Base-by-base conservation (phyloP, 441 rosid species). In the Geranium incanum region DNA sequence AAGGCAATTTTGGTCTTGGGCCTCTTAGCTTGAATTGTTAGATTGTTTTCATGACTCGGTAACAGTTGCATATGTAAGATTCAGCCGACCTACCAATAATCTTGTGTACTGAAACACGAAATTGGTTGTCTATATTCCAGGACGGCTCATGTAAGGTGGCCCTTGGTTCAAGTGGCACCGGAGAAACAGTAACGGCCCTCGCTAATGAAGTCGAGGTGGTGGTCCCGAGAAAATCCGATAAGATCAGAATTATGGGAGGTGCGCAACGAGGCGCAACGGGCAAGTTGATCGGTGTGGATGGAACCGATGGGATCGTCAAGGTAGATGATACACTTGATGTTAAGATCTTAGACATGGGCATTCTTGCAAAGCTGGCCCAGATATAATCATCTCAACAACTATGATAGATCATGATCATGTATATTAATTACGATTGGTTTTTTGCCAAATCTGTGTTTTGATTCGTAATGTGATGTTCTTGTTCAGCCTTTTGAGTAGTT, bases 221-320 rank as follows among this genome's bases (percentile, higher is more conserved):
- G 70, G 74, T 78, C n/a, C 97, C 99, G 5, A 86, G 88, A 84
- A 95, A 95, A 74, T 78, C 84, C 0, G 97, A 95, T 73, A 88
- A 84, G 82, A 86, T 95, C 69, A 95, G 88, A 84, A 92, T 95
- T 19, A 87, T 89, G 83, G 94, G 97, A 0, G 97, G 99, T 3
- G 79, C 83, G 2, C 85, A 78, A 39, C 99, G 97, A 0, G 99
- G 97, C 37, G 80, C 85, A 33, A 89, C 86, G 0, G 99, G 97
- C 73, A 92, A 89, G 82, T 82, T 92, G 70, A 92, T 95, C 6
- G 99, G 99, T 71, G 97, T 95, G 15, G 99, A 92, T 66, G 99
- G 94, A 3, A 83, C 92, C 0, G 99, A 95, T 63, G 96, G 97
- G 55, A 95, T 92, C 68, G 96, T 92, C 45, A 92, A 87, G 83